Base-by-base conservation (phyloP, 2,329 filamentous ascomycete genomes). In the Stemphylium beticola region DNA sequence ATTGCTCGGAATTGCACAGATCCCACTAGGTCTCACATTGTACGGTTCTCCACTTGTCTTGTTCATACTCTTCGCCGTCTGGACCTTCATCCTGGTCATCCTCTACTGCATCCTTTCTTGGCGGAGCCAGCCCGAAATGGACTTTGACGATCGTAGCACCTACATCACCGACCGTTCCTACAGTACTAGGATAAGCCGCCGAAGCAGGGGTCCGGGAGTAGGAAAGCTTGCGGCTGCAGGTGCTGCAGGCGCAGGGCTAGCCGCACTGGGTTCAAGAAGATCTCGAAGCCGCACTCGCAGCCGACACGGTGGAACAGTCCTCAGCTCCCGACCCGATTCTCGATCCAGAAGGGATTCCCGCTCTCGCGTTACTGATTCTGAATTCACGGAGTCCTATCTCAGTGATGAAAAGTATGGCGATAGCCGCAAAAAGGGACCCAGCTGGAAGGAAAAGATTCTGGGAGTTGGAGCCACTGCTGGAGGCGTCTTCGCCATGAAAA, bases 31-130 rank as follows among this genome's bases (percentile, higher is more conserved):
- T 0, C 81, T 99, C 41, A 93, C 93, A 0, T 81, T 99, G 1
- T 99, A 97, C 68, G 95, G 95, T 5, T 96, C 93, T 26, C 93
- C 95, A 4, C 86, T 89, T 67, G 85, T 84, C 33, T 82, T 93
- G 3, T 99, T 98, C 73, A 87, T 99, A 47, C 80, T 98, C 3
- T 99, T 90, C 69, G 84, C 93, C 0, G 60, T 98, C 0, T 93
- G 89, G 81, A 88, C 89, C 73, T 85, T 86, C 24, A 81, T 90
- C 15, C 78, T 97, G 31, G 64, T 97, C 14, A 67, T 92, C 2
- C 61, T 86, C 12, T 97, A 92, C 75, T 96, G 98, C 66, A 80
- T 93, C 50, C 79, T 96, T 31, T 89, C 88, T 61, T 96, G 90
- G 74, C 81, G 85, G 74, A 87, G 78, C 75, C 86, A 77, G 76